Evolutionary conservation across 495 filamentous ascomycete genomes (phyloP).

Genomic region (Apiosordaria backusii): DNA sequence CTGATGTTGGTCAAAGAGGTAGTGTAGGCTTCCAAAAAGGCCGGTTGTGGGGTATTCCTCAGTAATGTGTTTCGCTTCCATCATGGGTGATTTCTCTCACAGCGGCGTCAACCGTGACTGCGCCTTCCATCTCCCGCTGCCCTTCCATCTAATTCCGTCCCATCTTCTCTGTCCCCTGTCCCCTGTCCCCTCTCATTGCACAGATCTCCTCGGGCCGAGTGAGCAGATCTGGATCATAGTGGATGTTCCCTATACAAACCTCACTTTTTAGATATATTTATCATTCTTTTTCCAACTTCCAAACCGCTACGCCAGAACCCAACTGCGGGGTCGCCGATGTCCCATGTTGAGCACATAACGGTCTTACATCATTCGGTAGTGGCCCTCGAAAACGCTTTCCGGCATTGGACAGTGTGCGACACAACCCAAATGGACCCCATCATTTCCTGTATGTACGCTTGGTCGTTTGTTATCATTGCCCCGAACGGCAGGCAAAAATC

Average conservation of each 20-base stretch:
- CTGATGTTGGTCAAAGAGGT: too few species aligned
- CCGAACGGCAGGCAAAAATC: background rate
- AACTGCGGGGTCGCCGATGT: background rate
- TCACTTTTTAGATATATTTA: background rate
- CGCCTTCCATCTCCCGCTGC: background rate
- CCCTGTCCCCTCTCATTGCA: background rate
- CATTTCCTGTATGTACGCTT: background rate
- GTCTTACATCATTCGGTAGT: constrained; percentile 2
- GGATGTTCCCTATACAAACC: too few species aligned
- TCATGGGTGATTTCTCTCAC: too few species aligned
- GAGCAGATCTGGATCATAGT: too few species aligned
- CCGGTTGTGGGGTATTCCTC: background rate
- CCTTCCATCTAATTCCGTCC: background rate
- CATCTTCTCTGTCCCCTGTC: background rate
- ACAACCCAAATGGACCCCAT: background rate
- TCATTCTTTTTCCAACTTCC: background rate
- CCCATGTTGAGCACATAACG: background rate
- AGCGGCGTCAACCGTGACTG: too few species aligned
- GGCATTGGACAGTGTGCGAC: background rate
- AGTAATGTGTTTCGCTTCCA: background rate
- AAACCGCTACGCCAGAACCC: background rate
- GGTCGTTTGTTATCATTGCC: background rate
- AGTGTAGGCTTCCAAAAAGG: background rate
- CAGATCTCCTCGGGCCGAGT: background rate
- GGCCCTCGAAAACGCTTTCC: background rate